phyloP scores from a whole-genome alignment of 148 eudicot species.

The Beta vulgaris region DNA sequence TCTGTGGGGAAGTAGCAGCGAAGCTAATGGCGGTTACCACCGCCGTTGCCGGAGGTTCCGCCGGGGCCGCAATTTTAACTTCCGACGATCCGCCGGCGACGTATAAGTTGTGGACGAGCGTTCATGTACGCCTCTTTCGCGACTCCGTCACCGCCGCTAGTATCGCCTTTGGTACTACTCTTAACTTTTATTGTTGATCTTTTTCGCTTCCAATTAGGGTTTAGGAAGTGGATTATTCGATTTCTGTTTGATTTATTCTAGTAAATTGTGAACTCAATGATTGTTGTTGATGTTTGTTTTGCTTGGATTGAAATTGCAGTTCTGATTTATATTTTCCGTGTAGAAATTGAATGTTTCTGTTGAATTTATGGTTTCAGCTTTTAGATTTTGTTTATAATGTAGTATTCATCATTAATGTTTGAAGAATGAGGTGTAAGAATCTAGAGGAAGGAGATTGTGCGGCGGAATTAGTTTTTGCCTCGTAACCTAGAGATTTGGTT shows the following conservation, averaged over 20 bases:
- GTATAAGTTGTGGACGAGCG: constrained; percentile 59
- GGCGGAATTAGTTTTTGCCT: too few relatives aligned
- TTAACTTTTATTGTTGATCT: not conserved
- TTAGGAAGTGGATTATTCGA: constrained; percentile 4
- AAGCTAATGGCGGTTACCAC: constrained; percentile 48
- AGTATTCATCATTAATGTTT: too few relatives aligned
- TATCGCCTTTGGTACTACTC: constrained; percentile 63
- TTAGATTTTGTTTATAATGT: too few relatives aligned
- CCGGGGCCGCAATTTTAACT: constrained; percentile 54
- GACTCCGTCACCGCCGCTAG: constrained; percentile 69
- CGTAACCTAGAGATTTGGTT: too few relatives aligned
- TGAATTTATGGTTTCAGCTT: not conserved
- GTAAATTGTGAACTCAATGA: not conserved
- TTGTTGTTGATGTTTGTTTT: not conserved
- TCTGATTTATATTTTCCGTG: too few relatives aligned
- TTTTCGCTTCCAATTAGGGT: not conserved
- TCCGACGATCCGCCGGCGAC: constrained; percentile 79
- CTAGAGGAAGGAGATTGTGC: too few relatives aligned
- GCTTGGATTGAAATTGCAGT: not conserved
- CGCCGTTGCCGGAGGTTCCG: constrained; percentile 52
- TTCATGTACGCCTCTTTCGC: constrained; percentile 75
- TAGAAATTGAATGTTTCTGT: too few relatives aligned
- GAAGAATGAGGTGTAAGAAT: too few relatives aligned
- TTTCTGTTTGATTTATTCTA: not conserved
- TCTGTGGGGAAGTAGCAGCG: constrained; percentile 48